Evolutionary conservation across 2,329 filamentous ascomycete genomes (phyloP).

Genomic region (Colletotrichum liaoningense): DNA sequence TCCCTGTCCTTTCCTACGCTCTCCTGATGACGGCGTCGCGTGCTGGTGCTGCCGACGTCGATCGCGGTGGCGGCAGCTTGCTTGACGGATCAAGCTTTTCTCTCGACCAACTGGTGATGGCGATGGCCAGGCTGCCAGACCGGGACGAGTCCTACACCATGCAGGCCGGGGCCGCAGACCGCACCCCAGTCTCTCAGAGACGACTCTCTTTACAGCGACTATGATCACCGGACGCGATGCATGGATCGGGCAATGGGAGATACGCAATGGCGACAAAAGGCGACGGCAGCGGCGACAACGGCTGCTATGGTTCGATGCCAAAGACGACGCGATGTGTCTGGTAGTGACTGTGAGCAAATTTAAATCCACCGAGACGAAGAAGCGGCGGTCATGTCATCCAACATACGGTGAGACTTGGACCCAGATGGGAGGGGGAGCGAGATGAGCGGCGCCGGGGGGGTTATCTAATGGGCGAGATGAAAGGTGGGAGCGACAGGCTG

Average conservation of each 20-base stretch:
- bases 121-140: slow-evolving; percentile 31
- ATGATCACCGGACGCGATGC: slow-evolving; percentile 19
- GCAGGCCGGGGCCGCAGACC: slow-evolving; percentile 29
- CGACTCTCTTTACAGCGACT: slow-evolving; percentile 29
- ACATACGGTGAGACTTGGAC: slow-evolving; percentile 35
- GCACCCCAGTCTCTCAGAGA: slow-evolving; percentile 33
- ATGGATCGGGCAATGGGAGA: slow-evolving; percentile 23
- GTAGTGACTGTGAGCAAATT: slow-evolving; percentile 30
- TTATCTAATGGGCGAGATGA: slow-evolving; percentile 36
- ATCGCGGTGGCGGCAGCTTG: not conserved
- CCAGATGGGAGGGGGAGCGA: slow-evolving; percentile 35
- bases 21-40: not conserved
- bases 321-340: slow-evolving; percentile 15
- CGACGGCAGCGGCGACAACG: slow-evolving; percentile 16
- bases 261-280: slow-evolving; percentile 14
- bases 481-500: slow-evolving; percentile 35
- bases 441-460: slow-evolving; percentile 35
- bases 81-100: slow-evolving; percentile 3
- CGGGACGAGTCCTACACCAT: slow-evolving; percentile 29
- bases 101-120: slow-evolving; percentile 24
- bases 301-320: slow-evolving; percentile 24
- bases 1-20: not conserved
- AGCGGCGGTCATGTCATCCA: slow-evolving; percentile 32
- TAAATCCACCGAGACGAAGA: slow-evolving; percentile 30
- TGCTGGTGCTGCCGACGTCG: not conserved